Evolutionary conservation across 768 basidiomycete species (phyloP).

Genomic region (Termitomyces sp.): DNA sequence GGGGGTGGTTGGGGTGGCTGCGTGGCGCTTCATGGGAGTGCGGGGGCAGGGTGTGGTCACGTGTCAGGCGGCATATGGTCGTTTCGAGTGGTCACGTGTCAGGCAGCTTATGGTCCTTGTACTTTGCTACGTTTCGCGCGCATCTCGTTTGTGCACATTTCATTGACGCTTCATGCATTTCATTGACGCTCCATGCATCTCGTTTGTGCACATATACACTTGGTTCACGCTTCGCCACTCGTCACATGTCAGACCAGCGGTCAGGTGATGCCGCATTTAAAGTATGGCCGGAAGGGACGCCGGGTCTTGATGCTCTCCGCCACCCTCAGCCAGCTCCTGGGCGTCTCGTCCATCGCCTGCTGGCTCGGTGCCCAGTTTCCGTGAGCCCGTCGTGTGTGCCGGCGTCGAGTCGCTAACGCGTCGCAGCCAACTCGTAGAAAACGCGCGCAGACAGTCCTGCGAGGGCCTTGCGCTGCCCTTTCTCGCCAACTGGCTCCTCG

Average conservation of each 20-base stretch:
- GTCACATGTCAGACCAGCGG: no score
- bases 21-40: slow-evolving; percentile 30
- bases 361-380: slow-evolving; percentile 90
- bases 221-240: no score
- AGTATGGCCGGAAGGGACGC: no score
- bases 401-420: not conserved
- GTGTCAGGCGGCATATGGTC: no score
- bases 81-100: slow-evolving; percentile 1
- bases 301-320: slow-evolving; percentile 20
- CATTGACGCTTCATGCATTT: no score
- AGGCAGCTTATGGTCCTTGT: no score
- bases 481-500: slow-evolving; percentile 87
- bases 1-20: slow-evolving; percentile 22
- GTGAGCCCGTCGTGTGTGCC: slow-evolving; percentile 38
- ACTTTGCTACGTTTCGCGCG: no score
- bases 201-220: no score
- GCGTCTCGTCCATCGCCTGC: slow-evolving; percentile 65
- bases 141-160: no score
- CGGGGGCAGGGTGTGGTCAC: no score
- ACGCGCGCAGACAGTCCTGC: slow-evolving; percentile 66
- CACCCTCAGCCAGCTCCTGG: slow-evolving; percentile 56
- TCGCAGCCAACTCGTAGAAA: slow-evolving; percentile 78
- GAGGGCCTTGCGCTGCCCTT: slow-evolving; percentile 93
- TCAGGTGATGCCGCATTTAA: no score
- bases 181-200: no score